phyloP scores from a whole-genome alignment of 108 stramenopile species.

The Aureococcus anophagefferens region DNA sequence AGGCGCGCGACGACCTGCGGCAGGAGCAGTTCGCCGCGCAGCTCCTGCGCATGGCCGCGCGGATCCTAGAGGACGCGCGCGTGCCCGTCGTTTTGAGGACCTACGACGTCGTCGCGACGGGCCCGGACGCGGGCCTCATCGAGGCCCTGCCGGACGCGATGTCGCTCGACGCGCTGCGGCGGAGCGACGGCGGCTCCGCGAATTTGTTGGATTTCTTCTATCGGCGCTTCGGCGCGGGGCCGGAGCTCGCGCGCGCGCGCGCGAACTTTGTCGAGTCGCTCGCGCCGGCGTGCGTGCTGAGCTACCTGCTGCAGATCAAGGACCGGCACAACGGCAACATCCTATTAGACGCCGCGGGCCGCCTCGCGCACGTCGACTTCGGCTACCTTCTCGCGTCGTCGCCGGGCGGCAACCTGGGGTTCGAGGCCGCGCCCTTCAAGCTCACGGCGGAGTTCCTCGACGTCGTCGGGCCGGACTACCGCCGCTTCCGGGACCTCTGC shows the following conservation, averaged over 20 bases:
- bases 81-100: constrained; percentile 81
- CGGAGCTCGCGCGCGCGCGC: constrained; percentile 58
- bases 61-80: constrained; percentile 69
- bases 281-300: constrained; percentile 83
- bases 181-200: constrained; percentile 67
- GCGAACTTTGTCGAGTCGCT: constrained; percentile 81
- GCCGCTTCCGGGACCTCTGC: constrained; percentile 73
- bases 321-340: constrained; percentile 95
- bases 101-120: constrained; percentile 87
- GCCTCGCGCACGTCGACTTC: constrained; percentile 91
- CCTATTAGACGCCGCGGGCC: constrained; percentile 80
- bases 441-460: constrained; percentile 82
- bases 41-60: constrained; percentile 72
- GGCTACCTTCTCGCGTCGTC: constrained; percentile 56
- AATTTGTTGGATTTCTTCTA: constrained; percentile 70
- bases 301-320: constrained; percentile 92
- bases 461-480: constrained; percentile 80
- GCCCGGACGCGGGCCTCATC: constrained; percentile 76
- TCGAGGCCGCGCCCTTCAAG: constrained; percentile 95
- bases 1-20: constrained; percentile 90
- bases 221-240: constrained; percentile 59
- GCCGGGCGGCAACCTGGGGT: constrained; percentile 83
- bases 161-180: constrained; percentile 74
- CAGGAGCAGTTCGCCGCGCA: constrained; percentile 90
- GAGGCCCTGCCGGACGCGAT: constrained; percentile 93